These are phyloP conservation scores for Elasticomyces elasticus DNA, from an alignment of 495 filamentous ascomycete genomes.

Conservation along the genomic window DNA sequence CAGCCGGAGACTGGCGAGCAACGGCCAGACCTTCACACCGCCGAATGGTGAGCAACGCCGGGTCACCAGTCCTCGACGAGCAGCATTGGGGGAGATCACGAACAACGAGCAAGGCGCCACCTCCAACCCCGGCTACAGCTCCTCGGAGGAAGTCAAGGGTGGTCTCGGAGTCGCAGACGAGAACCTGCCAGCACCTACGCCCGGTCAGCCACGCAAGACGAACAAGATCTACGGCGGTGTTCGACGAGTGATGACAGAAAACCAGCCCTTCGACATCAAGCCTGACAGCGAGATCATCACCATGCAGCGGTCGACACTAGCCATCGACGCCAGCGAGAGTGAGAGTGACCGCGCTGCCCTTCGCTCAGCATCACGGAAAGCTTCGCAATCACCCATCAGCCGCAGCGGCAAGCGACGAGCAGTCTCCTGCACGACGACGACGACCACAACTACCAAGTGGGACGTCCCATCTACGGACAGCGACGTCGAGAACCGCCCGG, in stretches of 20 bases:
- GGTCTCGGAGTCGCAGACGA: constrained; percentile 37
- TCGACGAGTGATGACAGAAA: constrained; percentile 30
- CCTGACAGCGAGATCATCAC: constrained; percentile 39
- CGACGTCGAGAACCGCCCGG: constrained; percentile 29
- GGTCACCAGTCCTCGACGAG: constrained; percentile 50
- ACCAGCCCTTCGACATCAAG: constrained; percentile 31
- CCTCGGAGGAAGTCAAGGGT: constrained; percentile 47
- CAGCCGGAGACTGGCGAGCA: constrained; percentile 43
- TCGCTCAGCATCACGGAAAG: constrained; percentile 40
- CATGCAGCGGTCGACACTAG: constrained; percentile 38
- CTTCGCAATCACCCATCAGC: constrained; percentile 14
- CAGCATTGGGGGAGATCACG: constrained; percentile 83
- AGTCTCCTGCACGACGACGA: constrained; percentile 52
- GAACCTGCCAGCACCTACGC: constrained; percentile 86
- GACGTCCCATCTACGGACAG: constrained; percentile 23
- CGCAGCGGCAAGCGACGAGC: constrained; percentile 40
- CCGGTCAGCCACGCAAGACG: constrained; percentile 88
- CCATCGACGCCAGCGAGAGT: constrained; percentile 49
- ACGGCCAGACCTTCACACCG: constrained; percentile 66
- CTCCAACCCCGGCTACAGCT: constrained; percentile 19
- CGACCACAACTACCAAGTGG: constrained; percentile 45
- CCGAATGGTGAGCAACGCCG: constrained; percentile 36
- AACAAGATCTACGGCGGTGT: constrained; percentile 46
- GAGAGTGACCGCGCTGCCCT: constrained; percentile 67
- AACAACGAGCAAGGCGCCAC: constrained; percentile 48